phyloP scores from a whole-genome alignment of 2,329 filamentous ascomycete genomes.

The Cladophialophora carrionii region DNA sequence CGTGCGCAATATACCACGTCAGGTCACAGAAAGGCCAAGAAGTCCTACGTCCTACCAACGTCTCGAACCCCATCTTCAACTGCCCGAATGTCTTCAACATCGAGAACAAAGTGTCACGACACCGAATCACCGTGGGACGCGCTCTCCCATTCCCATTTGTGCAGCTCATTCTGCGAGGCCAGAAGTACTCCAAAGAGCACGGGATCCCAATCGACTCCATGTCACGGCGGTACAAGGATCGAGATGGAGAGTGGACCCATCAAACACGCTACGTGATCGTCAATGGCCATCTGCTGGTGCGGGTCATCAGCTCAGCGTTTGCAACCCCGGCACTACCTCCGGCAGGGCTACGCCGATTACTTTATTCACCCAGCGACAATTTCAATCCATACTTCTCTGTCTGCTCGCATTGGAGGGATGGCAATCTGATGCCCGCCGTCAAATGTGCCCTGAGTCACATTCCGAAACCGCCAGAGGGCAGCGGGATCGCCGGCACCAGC shows the following conservation, averaged over 20 bases:
- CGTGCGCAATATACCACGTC: constrained; percentile 60
- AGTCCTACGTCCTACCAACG: constrained; percentile 56
- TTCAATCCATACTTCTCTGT: constrained; percentile 66
- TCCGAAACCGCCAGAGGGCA: constrained; percentile 50
- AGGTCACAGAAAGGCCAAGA: constrained; percentile 59
- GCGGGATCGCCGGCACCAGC: constrained; percentile 48
- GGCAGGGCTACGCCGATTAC: constrained; percentile 58
- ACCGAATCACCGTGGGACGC: constrained; percentile 59
- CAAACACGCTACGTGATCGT: constrained; percentile 59
- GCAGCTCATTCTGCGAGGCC: constrained; percentile 59
- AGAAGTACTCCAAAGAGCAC: constrained; percentile 52
- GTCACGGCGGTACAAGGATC: constrained; percentile 57
- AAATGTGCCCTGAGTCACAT: constrained; percentile 66
- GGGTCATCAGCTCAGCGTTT: constrained; percentile 60
- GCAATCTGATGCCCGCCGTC: constrained; percentile 61
- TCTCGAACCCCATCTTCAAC: constrained; percentile 60
- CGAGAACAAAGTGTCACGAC: constrained; percentile 53
- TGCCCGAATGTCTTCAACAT: constrained; percentile 59
- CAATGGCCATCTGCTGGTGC: constrained; percentile 60
- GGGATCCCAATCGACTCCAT: constrained; percentile 55
- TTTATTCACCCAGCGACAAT: constrained; percentile 61
- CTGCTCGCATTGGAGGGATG: constrained; percentile 66
- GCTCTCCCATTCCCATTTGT: constrained; percentile 62
- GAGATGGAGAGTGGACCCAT: constrained; percentile 57
- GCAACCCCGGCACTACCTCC: constrained; percentile 57